Conservation (phyloP, 164 flowering plant genomes). For the Stephania japonica region DNA sequence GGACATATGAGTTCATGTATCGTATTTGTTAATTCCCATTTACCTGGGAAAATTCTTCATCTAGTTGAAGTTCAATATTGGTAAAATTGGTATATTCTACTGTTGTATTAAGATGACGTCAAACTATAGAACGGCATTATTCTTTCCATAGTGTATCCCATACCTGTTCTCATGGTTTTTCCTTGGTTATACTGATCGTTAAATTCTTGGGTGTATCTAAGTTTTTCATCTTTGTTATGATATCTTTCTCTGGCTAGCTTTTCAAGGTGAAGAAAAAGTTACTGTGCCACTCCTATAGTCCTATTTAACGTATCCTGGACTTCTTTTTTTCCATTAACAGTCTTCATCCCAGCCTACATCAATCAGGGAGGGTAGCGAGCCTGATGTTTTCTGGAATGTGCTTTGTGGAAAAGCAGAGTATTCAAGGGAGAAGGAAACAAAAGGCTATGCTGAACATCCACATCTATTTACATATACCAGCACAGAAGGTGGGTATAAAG, state of each 20-base stretch:
- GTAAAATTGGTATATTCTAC: no score
- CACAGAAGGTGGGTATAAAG: slow-evolving; percentile 33
- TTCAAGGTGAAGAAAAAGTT: not conserved
- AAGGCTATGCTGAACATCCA: slow-evolving; percentile 43
- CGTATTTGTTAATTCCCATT: not conserved
- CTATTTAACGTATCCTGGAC: slow-evolving; percentile 1
- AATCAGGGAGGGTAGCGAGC: slow-evolving; percentile 71
- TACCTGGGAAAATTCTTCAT: not conserved
- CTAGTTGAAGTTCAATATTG: not conserved
- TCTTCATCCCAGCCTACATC: slow-evolving; percentile 55
- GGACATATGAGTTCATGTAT: not conserved
- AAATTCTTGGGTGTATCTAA: not conserved
- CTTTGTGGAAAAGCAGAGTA: slow-evolving; percentile 62
- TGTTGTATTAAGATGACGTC: not conserved
- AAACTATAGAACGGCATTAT: no score
- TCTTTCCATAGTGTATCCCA: not conserved
- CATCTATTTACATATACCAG: slow-evolving; percentile 43
- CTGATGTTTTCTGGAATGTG: slow-evolving; percentile 57
- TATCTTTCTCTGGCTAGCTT: not conserved
- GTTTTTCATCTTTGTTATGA: not conserved
- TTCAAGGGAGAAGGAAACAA: slow-evolving; percentile 40
- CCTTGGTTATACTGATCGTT: not conserved
- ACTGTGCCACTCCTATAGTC: not conserved
- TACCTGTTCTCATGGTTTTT: not conserved
- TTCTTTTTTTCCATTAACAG: slow-evolving; percentile 33